Conservation (phyloP, 352 stramenopile genomes). For the Phytophthora foliorum region DNA sequence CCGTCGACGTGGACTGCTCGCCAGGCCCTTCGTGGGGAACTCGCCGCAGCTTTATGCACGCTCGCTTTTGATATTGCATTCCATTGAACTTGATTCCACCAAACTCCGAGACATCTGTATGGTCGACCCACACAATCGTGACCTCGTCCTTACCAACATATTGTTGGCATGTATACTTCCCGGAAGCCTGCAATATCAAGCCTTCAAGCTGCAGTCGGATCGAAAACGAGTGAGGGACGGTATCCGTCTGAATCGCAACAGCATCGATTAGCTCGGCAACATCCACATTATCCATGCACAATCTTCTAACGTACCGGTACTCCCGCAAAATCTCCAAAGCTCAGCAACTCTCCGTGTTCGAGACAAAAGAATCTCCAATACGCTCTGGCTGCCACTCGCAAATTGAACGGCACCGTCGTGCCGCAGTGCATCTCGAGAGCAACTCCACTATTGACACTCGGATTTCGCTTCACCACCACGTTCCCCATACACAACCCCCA, state of each 20-base stretch:
- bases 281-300: not conserved
- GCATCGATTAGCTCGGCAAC: not conserved
- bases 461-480: conserved; percentile 1
- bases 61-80: conserved; percentile 43
- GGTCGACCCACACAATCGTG: conserved; percentile 45
- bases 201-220: conserved; percentile 16
- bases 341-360: conserved; percentile 5
- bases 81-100: conserved; percentile 33
- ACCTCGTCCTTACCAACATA: conserved; percentile 37
- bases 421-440: conserved; percentile 20
- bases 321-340: not conserved
- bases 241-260: conserved; percentile 6
- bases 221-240: conserved; percentile 16
- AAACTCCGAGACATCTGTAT: conserved; percentile 42
- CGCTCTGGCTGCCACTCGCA: conserved; percentile 22
- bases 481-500: conserved; percentile 8
- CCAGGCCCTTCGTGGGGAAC: not conserved
- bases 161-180: conserved; percentile 49
- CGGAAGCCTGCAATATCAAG: conserved; percentile 36
- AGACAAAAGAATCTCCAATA: conserved; percentile 30
- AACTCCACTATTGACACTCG: not conserved
- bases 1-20: conserved; percentile 20
- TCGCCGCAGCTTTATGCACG: conserved; percentile 25
- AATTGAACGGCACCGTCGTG: conserved; percentile 23
- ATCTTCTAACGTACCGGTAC: conserved; percentile 6